Evolutionary conservation across 2,329 filamentous ascomycete genomes (phyloP).

Genomic region (Clonostachys chloroleuca): DNA sequence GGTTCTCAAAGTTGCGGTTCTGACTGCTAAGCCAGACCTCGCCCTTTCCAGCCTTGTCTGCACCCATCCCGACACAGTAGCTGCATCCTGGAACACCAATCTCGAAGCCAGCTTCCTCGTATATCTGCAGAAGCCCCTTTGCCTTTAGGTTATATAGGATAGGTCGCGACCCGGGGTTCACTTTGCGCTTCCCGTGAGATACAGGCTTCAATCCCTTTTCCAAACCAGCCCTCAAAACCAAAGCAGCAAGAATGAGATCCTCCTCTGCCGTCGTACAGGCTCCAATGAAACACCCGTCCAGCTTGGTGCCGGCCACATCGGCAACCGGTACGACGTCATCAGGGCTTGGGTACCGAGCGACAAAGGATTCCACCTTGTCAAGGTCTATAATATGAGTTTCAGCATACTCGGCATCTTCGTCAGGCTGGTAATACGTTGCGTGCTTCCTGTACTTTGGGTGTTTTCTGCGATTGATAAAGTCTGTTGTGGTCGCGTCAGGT

Average conservation of each 20-base stretch:
- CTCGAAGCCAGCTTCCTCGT: constrained; percentile 30
- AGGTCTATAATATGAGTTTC: constrained; percentile 28
- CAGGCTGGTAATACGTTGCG: constrained; percentile 27
- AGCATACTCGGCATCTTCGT: constrained; percentile 26
- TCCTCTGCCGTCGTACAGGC: constrained; percentile 38
- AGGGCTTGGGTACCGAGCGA: constrained; percentile 32
- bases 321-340: constrained; percentile 33
- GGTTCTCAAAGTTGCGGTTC: constrained; percentile 37
- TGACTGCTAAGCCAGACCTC: constrained; percentile 36
- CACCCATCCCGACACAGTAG: constrained; percentile 35
- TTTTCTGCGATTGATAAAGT: constrained; percentile 21
- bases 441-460: constrained; percentile 18
- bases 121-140: constrained; percentile 25
- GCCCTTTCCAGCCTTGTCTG: constrained; percentile 27
- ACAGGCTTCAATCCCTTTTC: constrained; percentile 17
- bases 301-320: constrained; percentile 16
- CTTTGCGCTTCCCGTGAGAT: constrained; percentile 24
- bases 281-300: constrained; percentile 38
- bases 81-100: constrained; percentile 32
- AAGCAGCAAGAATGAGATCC: constrained; percentile 30
- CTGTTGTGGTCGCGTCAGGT: constrained; percentile 24
- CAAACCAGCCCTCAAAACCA: constrained; percentile 30
- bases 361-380: constrained; percentile 22
- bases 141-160: constrained; percentile 24
- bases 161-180: constrained; percentile 29